Evolutionary conservation across 2,329 filamentous ascomycete genomes (phyloP).

Genomic region (Cladorrhinum sp.): DNA sequence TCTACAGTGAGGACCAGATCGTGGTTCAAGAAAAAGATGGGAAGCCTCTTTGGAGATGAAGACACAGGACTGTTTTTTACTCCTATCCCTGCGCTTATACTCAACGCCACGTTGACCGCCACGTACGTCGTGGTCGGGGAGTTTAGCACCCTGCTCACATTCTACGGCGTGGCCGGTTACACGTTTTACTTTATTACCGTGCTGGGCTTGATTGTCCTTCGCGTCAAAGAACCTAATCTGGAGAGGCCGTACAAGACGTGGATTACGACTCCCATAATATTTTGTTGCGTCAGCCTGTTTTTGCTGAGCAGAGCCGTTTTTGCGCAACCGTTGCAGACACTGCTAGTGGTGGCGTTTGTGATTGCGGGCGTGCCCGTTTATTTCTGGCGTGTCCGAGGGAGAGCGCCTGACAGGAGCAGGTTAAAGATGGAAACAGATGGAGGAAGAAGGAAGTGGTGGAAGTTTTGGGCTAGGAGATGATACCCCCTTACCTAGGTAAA

Average conservation of each 20-base stretch:
- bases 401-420: background rate
- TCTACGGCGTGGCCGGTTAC: constrained; percentile 96
- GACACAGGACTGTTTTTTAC: constrained; percentile 84
- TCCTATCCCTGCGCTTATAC: constrained; percentile 83
- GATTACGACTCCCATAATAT: constrained; percentile 96
- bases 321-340: constrained; percentile 83
- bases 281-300: constrained; percentile 96
- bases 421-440: constrained; percentile 44
- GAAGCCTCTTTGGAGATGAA: constrained; percentile 68
- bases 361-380: constrained; percentile 81
- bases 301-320: constrained; percentile 85
- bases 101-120: constrained; percentile 73
- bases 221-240: constrained; percentile 81
- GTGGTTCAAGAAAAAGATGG: constrained; percentile 58
- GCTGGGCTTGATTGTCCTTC: constrained; percentile 83
- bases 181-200: constrained; percentile 97
- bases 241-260: constrained; percentile 92
- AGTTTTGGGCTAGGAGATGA: constrained; percentile 53
- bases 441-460: constrained; percentile 48
- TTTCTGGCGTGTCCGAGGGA: constrained; percentile 75
- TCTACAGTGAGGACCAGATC: constrained; percentile 49
- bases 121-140: constrained; percentile 83
- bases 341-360: constrained; percentile 84
- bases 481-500: background rate
- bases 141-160: constrained; percentile 88